Conservation (phyloP, 2,329 filamentous ascomycete genomes). For the Fusarium tanahbumbuense region DNA sequence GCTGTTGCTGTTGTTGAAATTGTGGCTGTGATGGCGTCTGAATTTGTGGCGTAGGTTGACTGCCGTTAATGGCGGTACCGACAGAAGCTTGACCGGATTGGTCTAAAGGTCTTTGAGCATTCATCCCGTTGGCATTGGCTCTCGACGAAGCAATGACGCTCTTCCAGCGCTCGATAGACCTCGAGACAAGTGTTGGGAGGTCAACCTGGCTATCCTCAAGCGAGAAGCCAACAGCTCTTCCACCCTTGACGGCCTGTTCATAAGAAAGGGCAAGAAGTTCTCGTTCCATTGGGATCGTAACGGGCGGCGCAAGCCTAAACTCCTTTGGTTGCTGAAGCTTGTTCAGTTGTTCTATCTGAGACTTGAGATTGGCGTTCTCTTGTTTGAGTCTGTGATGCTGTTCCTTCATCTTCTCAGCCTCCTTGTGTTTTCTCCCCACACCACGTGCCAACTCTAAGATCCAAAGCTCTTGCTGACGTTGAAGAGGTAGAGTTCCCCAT, state of each 20-base stretch:
- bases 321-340: slow-evolving; percentile 70
- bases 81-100: slow-evolving; percentile 44
- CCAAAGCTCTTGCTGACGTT: slow-evolving; percentile 70
- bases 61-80: slow-evolving; percentile 38
- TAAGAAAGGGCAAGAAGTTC: slow-evolving; percentile 60
- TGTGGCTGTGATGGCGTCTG: slow-evolving; percentile 38
- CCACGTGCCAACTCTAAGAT: slow-evolving; percentile 70
- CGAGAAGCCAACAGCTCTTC: slow-evolving; percentile 58
- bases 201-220: slow-evolving; percentile 65
- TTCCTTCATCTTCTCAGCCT: slow-evolving; percentile 63
- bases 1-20: slow-evolving; percentile 35
- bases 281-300: slow-evolving; percentile 64
- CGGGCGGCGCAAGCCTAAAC: slow-evolving; percentile 64
- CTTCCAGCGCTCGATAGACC: slow-evolving; percentile 72
- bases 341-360: slow-evolving; percentile 69
- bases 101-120: slow-evolving; percentile 62
- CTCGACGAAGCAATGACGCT: slow-evolving; percentile 66
- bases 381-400: slow-evolving; percentile 64
- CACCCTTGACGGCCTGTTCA: slow-evolving; percentile 58
- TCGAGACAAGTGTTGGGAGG: slow-evolving; percentile 62
- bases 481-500: slow-evolving; percentile 74
- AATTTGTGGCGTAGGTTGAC: slow-evolving; percentile 33
- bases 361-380: slow-evolving; percentile 67
- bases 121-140: slow-evolving; percentile 58
- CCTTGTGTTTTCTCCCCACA: slow-evolving; percentile 67